Evolutionary conservation across 768 basidiomycete species (phyloP).

Genomic region (Lentinula sp.): DNA sequence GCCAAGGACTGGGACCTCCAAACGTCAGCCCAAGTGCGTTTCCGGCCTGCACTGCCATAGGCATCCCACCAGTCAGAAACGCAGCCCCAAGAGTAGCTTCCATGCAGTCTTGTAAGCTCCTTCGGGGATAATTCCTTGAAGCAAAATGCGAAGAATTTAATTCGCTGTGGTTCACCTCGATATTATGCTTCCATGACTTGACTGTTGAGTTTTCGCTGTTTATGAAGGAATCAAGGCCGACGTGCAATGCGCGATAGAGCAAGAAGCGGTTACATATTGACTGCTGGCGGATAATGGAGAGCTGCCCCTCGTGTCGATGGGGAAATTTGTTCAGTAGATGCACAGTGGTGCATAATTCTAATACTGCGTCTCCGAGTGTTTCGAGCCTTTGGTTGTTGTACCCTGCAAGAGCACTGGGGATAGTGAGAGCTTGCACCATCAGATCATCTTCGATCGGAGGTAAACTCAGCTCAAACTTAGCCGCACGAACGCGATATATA

Average conservation of each 20-base stretch:
- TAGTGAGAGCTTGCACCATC: constrained; percentile 69
- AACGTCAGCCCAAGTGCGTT: constrained; percentile 62
- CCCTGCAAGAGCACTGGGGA: constrained; percentile 55
- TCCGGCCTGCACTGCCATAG: constrained; percentile 61
- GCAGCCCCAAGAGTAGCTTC: constrained; percentile 80
- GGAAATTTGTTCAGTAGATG: constrained; percentile 75
- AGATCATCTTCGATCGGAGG: constrained; percentile 52
- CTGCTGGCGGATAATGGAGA: constrained; percentile 57
- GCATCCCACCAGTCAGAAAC: constrained; percentile 67
- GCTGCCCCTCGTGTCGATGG: constrained; percentile 77
- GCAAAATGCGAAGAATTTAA: constrained; percentile 24
- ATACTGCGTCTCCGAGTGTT: constrained; percentile 80
- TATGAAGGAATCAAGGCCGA: constrained; percentile 58
- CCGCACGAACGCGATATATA: constrained; percentile 50
- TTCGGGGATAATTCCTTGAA: constrained; percentile 49
- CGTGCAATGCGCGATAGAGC: constrained; percentile 56
- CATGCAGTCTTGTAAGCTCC: constrained; percentile 84
- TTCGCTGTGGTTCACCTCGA: constrained; percentile 28
- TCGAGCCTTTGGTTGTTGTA: constrained; percentile 85
- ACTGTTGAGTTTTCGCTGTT: constrained; percentile 51
- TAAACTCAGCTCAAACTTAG: constrained; percentile 49
- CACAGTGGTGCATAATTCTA: constrained; percentile 71
- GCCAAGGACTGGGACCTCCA: constrained; percentile 69
- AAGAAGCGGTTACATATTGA: constrained; percentile 69
- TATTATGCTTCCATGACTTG: constrained; percentile 52